These are phyloP conservation scores for Fusarium concolor DNA, from an alignment of 2,329 filamentous ascomycete genomes.

Conservation along the genomic window DNA sequence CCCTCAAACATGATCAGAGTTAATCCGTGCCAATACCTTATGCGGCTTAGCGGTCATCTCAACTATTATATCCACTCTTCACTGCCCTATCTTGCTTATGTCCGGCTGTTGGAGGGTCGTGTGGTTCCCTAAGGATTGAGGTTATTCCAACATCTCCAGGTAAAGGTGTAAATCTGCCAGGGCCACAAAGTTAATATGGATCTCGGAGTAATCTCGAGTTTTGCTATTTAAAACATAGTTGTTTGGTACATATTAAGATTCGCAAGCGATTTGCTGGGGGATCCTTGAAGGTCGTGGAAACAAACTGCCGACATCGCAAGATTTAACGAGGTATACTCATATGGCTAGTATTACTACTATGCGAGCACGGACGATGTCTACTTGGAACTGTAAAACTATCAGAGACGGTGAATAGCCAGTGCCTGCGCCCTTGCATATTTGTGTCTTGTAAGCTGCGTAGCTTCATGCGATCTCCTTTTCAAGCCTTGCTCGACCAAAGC, in stretches of 20 bases:
- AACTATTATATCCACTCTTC: slow-evolving; percentile 4
- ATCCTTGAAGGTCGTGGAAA: slow-evolving; percentile 15
- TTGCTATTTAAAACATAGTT: slow-evolving; percentile 1
- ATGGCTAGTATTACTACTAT: slow-evolving; percentile 6
- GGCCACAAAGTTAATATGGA: not conserved
- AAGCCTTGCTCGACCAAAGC: not conserved
- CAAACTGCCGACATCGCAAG: slow-evolving; percentile 26
- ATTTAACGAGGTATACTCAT: slow-evolving; percentile 3
- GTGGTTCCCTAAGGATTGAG: not conserved
- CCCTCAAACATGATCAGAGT: slow-evolving; percentile 36
- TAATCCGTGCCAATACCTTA: slow-evolving; percentile 25
- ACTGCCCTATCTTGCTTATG: not conserved
- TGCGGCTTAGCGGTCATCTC: slow-evolving; percentile 30
- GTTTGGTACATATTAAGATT: slow-evolving; percentile 11
- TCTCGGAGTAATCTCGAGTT: not conserved
- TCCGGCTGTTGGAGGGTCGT: not conserved
- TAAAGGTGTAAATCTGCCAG: not conserved
- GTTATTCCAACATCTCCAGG: not conserved
- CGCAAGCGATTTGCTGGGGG: not conserved
- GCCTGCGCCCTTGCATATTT: slow-evolving; percentile 1
- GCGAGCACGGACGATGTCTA: slow-evolving; percentile 4
- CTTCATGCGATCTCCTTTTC: slow-evolving; percentile 9
- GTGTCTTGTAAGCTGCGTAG: slow-evolving; percentile 7
- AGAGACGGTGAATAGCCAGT: not conserved
- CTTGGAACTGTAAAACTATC: not conserved